Percentiles rank a stretch among this genome's conserved stretches.
Evolutionary conservation across 164 flowering plant species (phyloP).

Genomic region (Dillenia turbinata): DNA sequence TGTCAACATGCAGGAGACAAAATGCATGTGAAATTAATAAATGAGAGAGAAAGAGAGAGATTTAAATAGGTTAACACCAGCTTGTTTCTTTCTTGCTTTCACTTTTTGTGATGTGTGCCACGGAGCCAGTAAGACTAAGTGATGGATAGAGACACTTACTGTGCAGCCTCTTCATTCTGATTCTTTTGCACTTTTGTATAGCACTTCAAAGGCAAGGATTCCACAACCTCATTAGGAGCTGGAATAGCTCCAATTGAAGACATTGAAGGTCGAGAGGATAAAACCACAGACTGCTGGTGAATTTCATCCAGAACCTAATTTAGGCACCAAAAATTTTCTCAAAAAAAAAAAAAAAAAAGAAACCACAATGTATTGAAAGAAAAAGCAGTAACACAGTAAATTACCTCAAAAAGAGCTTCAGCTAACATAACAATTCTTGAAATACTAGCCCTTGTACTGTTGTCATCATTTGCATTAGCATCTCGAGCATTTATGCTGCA

Average conservation of each 20-base stretch:
- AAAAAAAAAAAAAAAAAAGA: constrained; percentile 1
- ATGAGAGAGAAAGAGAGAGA: too few relatives aligned
- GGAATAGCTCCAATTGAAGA: constrained; percentile 92
- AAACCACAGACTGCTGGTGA: constrained; percentile 97
- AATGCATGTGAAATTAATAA: too few relatives aligned
- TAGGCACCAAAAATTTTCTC: constrained; percentile 18
- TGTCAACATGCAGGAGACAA: too few relatives aligned
- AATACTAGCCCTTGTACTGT: constrained; percentile 84
- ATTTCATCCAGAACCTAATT: constrained; percentile 98
- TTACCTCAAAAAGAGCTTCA: constrained; percentile 96
- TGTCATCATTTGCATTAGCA: constrained; percentile 53
- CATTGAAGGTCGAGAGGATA: constrained; percentile 78
- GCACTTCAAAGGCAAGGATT: constrained; percentile 67
- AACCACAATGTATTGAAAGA: neutral
- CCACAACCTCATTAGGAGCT: constrained; percentile 89
- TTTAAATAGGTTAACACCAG: too few relatives aligned
- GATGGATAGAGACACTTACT: constrained; percentile 45
- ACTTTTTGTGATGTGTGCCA: too few relatives aligned
- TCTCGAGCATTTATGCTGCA: constrained; percentile 46
- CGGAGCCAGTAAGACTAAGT: too few relatives aligned
- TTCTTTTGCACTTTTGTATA: constrained; percentile 48
- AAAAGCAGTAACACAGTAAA: neutral
- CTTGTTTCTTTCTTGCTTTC: too few relatives aligned
- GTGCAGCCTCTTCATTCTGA: constrained; percentile 66
- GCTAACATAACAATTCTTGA: constrained; percentile 96